These are phyloP conservation scores for Mycena olivaceomarginata DNA, from an alignment of 768 basidiomycete species.

Conservation along the genomic window DNA sequence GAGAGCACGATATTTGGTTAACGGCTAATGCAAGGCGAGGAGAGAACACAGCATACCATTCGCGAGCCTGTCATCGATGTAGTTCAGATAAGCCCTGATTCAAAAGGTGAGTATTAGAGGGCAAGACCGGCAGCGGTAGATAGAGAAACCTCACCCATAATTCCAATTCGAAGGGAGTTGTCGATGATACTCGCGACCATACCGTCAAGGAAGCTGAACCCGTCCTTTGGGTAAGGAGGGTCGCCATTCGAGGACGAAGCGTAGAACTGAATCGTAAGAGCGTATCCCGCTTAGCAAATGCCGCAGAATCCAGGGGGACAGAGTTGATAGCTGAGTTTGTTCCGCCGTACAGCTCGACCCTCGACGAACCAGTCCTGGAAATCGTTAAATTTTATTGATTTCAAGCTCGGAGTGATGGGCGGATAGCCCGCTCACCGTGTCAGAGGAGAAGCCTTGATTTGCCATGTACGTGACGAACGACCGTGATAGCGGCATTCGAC, in stretches of 20 bases:
- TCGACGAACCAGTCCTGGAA: conserved; percentile 52
- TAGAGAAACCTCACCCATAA: conserved; percentile 54
- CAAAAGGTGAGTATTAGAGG: neutral
- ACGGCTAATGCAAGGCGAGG: no score
- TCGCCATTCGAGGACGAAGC: conserved; percentile 48
- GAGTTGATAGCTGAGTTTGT: conserved; percentile 56
- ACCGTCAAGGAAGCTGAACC: conserved; percentile 67
- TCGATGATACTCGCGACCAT: conserved; percentile 56
- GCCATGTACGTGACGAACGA: conserved; percentile 63
- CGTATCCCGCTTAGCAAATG: conserved; percentile 57
- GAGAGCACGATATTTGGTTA: no score
- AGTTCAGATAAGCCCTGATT: conserved; percentile 65
- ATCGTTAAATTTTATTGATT: neutral
- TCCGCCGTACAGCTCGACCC: conserved; percentile 56
- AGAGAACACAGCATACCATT: conserved; percentile 25
- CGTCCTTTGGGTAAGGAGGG: conserved; percentile 57
- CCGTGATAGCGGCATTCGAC: conserved; percentile 51
- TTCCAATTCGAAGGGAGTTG: conserved; percentile 60
- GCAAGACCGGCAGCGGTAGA: neutral
- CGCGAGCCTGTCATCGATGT: conserved; percentile 55
- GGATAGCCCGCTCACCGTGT: conserved; percentile 40
- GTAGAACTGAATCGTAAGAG: conserved; percentile 60
- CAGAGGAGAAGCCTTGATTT: conserved; percentile 59
- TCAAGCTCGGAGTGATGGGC: neutral
- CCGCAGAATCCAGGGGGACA: conserved; percentile 51